phyloP scores from a whole-genome alignment of 441 rosid genomes.

The Euphorbia celastroides region DNA sequence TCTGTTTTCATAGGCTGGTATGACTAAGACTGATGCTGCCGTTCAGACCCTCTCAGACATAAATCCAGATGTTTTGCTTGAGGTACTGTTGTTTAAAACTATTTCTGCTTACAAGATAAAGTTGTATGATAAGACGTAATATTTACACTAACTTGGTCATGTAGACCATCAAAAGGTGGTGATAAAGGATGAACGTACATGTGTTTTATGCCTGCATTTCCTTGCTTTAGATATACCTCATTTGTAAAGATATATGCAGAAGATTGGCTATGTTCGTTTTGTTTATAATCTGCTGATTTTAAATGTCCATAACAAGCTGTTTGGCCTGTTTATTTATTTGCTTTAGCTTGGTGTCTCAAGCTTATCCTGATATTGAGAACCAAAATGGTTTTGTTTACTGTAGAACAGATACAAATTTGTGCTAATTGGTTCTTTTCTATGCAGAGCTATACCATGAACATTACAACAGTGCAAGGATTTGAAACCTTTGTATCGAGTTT shows the following conservation, averaged over 20 bases:
- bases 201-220: neutral
- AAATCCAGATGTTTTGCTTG: slow-evolving; percentile 90
- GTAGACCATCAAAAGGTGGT: neutral
- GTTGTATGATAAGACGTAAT: neutral
- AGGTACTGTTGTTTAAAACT: slow-evolving; percentile 32
- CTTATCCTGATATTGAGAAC: neutral
- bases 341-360: neutral
- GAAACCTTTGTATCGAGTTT: slow-evolving; percentile 83
- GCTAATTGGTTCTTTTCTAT: slow-evolving; percentile 20
- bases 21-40: slow-evolving; percentile 99
- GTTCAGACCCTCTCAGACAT: slow-evolving; percentile 93
- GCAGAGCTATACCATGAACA: slow-evolving; percentile 89
- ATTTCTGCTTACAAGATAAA: neutral
- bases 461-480: slow-evolving; percentile 88
- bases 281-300: slow-evolving; percentile 3
- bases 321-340: neutral
- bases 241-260: neutral
- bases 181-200: neutral
- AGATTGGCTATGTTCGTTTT: neutral
- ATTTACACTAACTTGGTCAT: neutral
- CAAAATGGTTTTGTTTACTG: neutral
- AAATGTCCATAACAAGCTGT: neutral
- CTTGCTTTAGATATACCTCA: neutral
- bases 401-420: slow-evolving; percentile 2
- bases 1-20: slow-evolving; percentile 58